A percentile compares a stretch with the other conserved stretches of the same genome.
Evolutionary conservation across 1,284 basidiomycete genomes (phyloP).

Genomic region (Apiotrichum siamense): DNA sequence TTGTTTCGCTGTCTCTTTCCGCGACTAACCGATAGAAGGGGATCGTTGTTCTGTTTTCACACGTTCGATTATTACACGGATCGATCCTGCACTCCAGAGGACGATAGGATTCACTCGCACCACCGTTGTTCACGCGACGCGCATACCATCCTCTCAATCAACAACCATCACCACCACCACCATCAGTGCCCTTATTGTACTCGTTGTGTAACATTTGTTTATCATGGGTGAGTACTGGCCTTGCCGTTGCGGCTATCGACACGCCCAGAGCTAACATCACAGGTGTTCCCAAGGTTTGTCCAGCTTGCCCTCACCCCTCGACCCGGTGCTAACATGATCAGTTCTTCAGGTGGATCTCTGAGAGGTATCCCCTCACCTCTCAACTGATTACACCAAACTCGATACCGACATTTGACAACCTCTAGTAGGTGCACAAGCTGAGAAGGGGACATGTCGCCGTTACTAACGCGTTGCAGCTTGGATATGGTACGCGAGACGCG

Average conservation of each 20-base stretch:
- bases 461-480: slow-evolving; percentile 19
- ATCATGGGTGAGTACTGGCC: slow-evolving; percentile 28
- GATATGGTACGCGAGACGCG: slow-evolving; percentile 27
- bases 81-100: no score
- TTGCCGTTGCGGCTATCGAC: background rate
- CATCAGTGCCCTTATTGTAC: background rate
- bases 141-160: background rate
- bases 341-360: slow-evolving; percentile 59
- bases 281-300: slow-evolving; percentile 37
- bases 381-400: slow-evolving; percentile 94
- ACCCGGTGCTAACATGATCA: slow-evolving; percentile 21
- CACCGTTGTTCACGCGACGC: no score
- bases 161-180: background rate
- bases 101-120: no score
- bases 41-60: no score
- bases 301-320: background rate
- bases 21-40: no score
- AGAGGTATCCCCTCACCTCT: slow-evolving; percentile 96
- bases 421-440: slow-evolving; percentile 37
- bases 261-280: background rate
- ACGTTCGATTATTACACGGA: no score
- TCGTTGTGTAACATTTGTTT: slow-evolving; percentile 5
- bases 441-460: background rate
- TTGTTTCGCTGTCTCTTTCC: no score
- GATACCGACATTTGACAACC: slow-evolving; percentile 49